Base-by-base conservation (phyloP, 768 basidiomycete species). In the Russula sp. region DNA sequence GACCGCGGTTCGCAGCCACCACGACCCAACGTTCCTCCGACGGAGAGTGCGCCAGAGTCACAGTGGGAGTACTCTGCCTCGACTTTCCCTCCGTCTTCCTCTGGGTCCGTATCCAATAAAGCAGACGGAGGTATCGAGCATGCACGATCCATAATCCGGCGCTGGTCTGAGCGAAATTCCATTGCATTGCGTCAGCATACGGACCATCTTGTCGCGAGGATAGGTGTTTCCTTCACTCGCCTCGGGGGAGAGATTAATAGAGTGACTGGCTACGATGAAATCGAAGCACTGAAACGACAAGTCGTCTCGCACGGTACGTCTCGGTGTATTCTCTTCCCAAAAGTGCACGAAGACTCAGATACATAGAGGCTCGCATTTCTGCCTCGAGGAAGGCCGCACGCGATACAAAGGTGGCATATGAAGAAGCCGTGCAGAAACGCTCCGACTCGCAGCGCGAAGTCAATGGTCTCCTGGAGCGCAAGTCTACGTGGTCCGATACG, bases 381-480 rank as follows among this genome's bases (percentile, higher is more conserved):
- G 73, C 76, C 14, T 80, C 87, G 5, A 83, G 94, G 20, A 74
- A 80, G 51, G 83, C 82, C 6, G 86, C 94, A 0, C 78, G 83
- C 43, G 73, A 78, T 38, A 87, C 93, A 6, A 98, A 98, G 75
- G 69, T 72, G 7, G 80, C 83, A 5, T 87, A 95, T 69, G 89
- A 91, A 59, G 74, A 79, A 58, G 90, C 94, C 0, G 90, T 95
- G n/a, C 70, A 81, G 11, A 78, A 84, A 67, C 87, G 95, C 6
- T 86, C 92, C 9, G 79, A 85, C 47, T 92, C 92, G 5, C 96
- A 99, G 72, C 84, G 90, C n/a, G 89, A 96, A 72, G 92, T 97
- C 56, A 98, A 98, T 74, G 90, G 95, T 70, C 83, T 99, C 3
- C 77, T 98, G 16, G 89, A 93, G 72, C 91, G 97, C 61, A 98